Evolutionary conservation across 768 basidiomycete genomes (phyloP), one percentile per base, ranked within the genome.

Genomic region (Lactifluus hygrophoroides): DNA sequence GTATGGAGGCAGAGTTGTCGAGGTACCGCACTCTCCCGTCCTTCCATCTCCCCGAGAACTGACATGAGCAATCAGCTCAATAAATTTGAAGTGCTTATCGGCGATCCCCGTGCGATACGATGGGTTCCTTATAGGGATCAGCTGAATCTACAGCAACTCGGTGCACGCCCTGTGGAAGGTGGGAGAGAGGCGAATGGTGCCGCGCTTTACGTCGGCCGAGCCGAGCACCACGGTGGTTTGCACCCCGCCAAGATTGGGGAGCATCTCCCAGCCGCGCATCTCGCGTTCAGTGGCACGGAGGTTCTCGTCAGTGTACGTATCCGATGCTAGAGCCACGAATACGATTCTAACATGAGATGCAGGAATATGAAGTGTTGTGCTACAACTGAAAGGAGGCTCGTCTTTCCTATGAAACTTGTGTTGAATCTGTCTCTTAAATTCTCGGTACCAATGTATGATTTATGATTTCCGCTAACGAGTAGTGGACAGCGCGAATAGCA

Each of bases 21-120:
- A 84, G 2, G 87, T 85, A 69, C 45, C 72, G 65, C 16, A 37
- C 6, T 13, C 5, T n/a, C 37, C 21, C 35, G 5, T 11, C 21
- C n/a, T 32, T 37, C 50, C 35, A 30, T 21, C 5, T 9, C 46
- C 16, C 42, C 34, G 30, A 54, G 21, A n/a, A 48, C 60, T 62
- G 51, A 49, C 30, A 46, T 49, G 13, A 14, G 9, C n/a, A 23
- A 25, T 34, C 53, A 88, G 86, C 38, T 83, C 34, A 78, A 75
- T 28, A 75, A 73, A 34, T 89, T 81, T 64, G 87, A 90, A 66
- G 77, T 89, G 46, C 82, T 90, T n/a, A 72, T 88, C 17, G 87
- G 84, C 1, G 74, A 88, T 65, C 71, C 74, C 62, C 69, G 68
- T 3, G 83, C 75, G 25, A 68, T 90, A 53, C 74, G 64, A 49